Base-by-base conservation (phyloP, 1,284 basidiomycete species). In the Ustilago hordei region DNA sequence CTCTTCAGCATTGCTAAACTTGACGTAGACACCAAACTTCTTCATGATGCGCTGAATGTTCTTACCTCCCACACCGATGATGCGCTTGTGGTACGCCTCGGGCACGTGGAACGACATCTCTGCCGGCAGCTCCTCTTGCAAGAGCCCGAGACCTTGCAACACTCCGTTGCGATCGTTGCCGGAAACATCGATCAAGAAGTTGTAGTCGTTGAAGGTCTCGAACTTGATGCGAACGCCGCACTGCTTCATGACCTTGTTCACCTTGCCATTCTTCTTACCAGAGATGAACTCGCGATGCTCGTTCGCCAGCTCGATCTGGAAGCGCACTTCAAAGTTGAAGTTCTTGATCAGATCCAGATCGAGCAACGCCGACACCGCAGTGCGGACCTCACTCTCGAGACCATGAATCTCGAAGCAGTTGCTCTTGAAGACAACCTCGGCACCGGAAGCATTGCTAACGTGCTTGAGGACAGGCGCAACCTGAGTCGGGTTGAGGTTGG, bases 41-140 rank as follows among this genome's bases (percentile, higher is more conserved):
- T 98, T 98, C 96, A 99, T 99, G 87, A 99, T 99, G 70, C 95
- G 91, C 87, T 99, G 96, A 69, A 99, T 99, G 87, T 96, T 99
- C 85, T 95, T 93, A 36, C 96, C 96, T 50, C 95, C 96, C 32
- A 98, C 96, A 71, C 96, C 96, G 80, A 99, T 99, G 86, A 99
- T 99, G 73, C 97, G 93, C 88, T 99, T 99, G 89, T 99, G 96
- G 87, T 98, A 99, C 57, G 92, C 91, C 87, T 99, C 96, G 28
- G 97, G 96, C 8, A 99, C 95, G 87, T 98, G 95, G 90, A 99
- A 99, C 31, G 95, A 98, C 60, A 98, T 93, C 87, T 99, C 96
- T n/a, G 97, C 95, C 1, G 96, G 96, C 19, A 99, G 88, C 87
- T 99, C 96, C 86, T 98, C 96, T 87, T 98, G 95, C 34, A 99